Evolutionary conservation across 1,139 yeast genomes (phyloP).

Genomic region (Pichia sp.): DNA sequence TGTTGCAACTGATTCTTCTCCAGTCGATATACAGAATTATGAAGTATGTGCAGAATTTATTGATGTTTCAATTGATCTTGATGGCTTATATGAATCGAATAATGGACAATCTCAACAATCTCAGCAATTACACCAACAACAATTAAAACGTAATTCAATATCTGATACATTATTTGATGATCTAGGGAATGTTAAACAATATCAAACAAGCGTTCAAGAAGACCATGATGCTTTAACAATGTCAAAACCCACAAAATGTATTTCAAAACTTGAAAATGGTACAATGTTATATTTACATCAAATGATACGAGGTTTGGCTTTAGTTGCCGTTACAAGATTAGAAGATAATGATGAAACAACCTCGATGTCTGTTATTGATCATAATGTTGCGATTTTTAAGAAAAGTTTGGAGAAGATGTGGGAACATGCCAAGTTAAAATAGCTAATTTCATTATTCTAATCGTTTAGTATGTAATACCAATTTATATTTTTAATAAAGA

Average conservation of each 20-base stretch:
- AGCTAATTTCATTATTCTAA: neutral
- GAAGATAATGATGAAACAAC: conserved; percentile 38
- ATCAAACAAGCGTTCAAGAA: too few relatives aligned
- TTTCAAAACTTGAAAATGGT: conserved; percentile 76
- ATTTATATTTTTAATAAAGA: too few relatives aligned
- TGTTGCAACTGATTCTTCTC: conserved; percentile 93
- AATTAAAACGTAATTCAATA: conserved; percentile 8
- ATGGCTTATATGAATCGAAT: conserved; percentile 52
- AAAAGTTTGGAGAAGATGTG: conserved; percentile 77
- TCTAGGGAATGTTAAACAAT: neutral
- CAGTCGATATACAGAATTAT: conserved; percentile 91
- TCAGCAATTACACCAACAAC: neutral
- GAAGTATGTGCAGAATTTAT: conserved; percentile 97
- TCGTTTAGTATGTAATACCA: neutral
- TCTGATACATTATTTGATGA: conserved; percentile 11
- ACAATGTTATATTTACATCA: conserved; percentile 76
- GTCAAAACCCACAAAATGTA: conserved; percentile 47
- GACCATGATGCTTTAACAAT: conserved; percentile 1
- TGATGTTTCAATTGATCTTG: conserved; percentile 87
- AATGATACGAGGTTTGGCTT: conserved; percentile 88
- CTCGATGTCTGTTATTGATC: conserved; percentile 74
- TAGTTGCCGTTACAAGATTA: conserved; percentile 78
- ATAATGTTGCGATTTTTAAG: conserved; percentile 78
- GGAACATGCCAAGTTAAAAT: conserved; percentile 29
- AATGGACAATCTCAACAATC: neutral